Base-by-base conservation (phyloP, 768 basidiomycete species). In the Termitomyces sp. region DNA sequence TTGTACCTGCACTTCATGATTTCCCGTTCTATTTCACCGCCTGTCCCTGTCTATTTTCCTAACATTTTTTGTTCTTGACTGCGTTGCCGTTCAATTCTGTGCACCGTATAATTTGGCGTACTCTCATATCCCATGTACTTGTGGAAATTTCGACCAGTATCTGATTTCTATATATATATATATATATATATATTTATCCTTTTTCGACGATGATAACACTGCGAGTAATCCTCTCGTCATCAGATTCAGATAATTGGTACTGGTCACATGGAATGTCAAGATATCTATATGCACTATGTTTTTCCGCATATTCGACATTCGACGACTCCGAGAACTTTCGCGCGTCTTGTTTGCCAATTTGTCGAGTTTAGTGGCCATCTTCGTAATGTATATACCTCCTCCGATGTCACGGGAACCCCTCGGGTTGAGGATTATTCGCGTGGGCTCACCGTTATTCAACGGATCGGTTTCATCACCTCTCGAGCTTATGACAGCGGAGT, bases 161-260 rank as follows among this genome's bases (percentile, higher is more conserved):
- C 49, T 35, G 51, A 19, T 43, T 53, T 55, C 54, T 50, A 45
- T 53, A 41, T 53, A 59, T 54, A 52, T 49, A 35, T 51, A 6
- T 50, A 45, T 53, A 41, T 53, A 59, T 54, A 52, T 49, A 35
- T 51, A 6, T 32, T 22, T 47, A 35, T 26, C 28, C 38, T 42
- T 43, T 26, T 51, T 43, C 28, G 35, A 43, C 38, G 34, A 51
- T 42, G 43, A 56, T 56, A 35, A 50, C n/a, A n/a, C 38, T 37
- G 43, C 46, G 32, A 42, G 21, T 28, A 24, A 14, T 26, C 17
- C 32, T 38, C 41, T 30, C n/a, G n/a, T 22, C 17, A 19, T 21
- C 21, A 17, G 17, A 44, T 41, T 40, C 32, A 51, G 37, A 48
- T 28, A 37, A 24, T 15, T 32, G 30, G 30, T 32, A 10, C 42